Conservation (phyloP, 345 rosid species). For the Anacardium occidentale region DNA sequence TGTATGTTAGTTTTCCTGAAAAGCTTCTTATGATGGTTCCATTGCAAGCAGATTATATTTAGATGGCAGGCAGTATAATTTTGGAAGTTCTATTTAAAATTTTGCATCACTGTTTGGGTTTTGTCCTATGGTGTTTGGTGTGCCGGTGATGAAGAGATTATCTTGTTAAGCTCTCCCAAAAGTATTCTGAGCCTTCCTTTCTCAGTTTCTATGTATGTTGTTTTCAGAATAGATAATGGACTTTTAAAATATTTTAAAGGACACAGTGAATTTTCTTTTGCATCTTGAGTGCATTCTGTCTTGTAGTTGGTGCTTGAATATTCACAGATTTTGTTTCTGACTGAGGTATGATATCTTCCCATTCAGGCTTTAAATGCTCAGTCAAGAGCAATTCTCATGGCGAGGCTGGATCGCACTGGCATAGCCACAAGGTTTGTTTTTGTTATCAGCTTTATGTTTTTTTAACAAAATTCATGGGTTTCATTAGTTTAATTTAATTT, state of each 20-base stretch:
- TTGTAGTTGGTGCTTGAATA: not conserved
- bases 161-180: not conserved
- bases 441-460: not conserved
- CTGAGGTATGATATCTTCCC: slow-evolving; percentile 11
- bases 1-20: not conserved
- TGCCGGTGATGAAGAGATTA: not conserved
- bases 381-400: slow-evolving; percentile 83
- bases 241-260: not conserved
- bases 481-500: slow-evolving; percentile 5
- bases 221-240: not conserved
- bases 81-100: not conserved
- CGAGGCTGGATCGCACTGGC: slow-evolving; percentile 88
- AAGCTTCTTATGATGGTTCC: not conserved
- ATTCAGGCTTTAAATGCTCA: slow-evolving; percentile 85
- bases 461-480: not conserved
- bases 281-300: not conserved
- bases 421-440: slow-evolving; percentile 62
- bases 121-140: not conserved
- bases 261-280: not conserved
- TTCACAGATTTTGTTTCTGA: slow-evolving; percentile 1
- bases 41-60: not conserved
- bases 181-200: not conserved
- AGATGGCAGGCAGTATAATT: not conserved
- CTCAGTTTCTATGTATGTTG: not conserved
- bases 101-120: not conserved